Percentiles rank a stretch among this genome's conserved stretches.
Conservation (phyloP, 208 protist genomes). For the Porcisia deanei region DNA sequence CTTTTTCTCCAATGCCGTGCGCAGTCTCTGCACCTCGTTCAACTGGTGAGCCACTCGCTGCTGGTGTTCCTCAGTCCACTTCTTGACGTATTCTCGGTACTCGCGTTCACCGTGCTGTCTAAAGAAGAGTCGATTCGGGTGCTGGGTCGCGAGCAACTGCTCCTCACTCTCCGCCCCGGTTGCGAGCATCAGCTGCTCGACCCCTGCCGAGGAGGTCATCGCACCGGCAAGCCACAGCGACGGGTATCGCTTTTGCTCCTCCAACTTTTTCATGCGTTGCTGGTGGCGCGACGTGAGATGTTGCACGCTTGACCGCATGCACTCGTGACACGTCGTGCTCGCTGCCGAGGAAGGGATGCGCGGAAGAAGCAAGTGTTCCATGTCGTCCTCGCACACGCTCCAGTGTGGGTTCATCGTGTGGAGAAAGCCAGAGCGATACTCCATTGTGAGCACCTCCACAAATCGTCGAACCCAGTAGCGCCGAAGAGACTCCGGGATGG, state of each 20-base stretch:
- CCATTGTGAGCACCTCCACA: constrained; percentile 33
- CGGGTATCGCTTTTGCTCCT: constrained; percentile 53
- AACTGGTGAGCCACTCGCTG: constrained; percentile 33
- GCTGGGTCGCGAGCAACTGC: constrained; percentile 52
- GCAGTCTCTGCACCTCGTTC: constrained; percentile 31
- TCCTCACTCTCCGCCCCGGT: constrained; percentile 43
- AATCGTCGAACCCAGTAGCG: constrained; percentile 52
- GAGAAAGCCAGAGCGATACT: constrained; percentile 27
- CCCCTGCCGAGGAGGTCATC: constrained; percentile 30
- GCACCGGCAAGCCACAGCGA: constrained; percentile 50
- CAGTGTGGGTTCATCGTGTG: constrained; percentile 18
- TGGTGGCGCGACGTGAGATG: constrained; percentile 40
- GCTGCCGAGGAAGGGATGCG: constrained; percentile 34
- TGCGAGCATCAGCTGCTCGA: constrained; percentile 31
- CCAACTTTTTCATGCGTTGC: constrained; percentile 34
- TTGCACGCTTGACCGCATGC: constrained; percentile 45
- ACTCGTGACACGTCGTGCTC: constrained; percentile 43
- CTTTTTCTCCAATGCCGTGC: constrained; percentile 34
- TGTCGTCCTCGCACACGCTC: constrained; percentile 22
- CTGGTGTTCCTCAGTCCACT: constrained; percentile 47
- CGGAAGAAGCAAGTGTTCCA: constrained; percentile 36
- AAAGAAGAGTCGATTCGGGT: constrained; percentile 72
- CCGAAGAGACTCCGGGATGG: constrained; percentile 49
- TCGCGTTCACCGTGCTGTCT: constrained; percentile 38
- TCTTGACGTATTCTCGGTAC: constrained; percentile 45